These are phyloP conservation scores for Kwoniella shivajii DNA, from an alignment of 1,284 basidiomycete species.

Conservation along the genomic window DNA sequence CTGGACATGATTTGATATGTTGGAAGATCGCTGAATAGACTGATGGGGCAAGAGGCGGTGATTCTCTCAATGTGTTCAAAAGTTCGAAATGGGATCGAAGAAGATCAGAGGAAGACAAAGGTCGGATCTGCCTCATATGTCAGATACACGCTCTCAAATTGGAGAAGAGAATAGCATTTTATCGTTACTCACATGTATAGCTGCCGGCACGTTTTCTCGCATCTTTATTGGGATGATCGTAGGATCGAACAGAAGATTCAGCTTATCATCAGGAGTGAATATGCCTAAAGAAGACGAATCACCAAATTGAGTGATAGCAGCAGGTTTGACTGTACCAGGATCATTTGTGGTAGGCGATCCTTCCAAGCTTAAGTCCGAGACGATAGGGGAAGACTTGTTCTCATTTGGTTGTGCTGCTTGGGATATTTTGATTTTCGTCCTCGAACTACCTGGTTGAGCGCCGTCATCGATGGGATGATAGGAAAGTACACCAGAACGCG, in stretches of 20 bases:
- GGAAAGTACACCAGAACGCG: constrained; percentile 31
- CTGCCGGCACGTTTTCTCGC: constrained; percentile 26
- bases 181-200: constrained; percentile 29
- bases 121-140: constrained; percentile 69
- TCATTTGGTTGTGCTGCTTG: constrained; percentile 5
- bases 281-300: neutral
- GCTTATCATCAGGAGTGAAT: constrained; percentile 68
- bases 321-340: constrained; percentile 7
- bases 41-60: constrained; percentile 72
- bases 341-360: constrained; percentile 2
- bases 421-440: constrained; percentile 32
- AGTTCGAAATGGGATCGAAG: constrained; percentile 78
- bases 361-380: neutral
- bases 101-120: constrained; percentile 83
- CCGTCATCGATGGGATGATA: constrained; percentile 29
- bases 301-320: neutral
- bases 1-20: constrained; percentile 51
- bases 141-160: neutral
- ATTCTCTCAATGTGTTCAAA: constrained; percentile 75
- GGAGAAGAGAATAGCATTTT: neutral
- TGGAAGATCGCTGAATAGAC: constrained; percentile 72
- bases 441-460: constrained; percentile 34
- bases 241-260: constrained; percentile 74
- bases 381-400: neutral
- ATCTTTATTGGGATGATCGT: constrained; percentile 60